Base-by-base conservation (phyloP, 164 flowering plant species). In the Santalum album region DNA sequence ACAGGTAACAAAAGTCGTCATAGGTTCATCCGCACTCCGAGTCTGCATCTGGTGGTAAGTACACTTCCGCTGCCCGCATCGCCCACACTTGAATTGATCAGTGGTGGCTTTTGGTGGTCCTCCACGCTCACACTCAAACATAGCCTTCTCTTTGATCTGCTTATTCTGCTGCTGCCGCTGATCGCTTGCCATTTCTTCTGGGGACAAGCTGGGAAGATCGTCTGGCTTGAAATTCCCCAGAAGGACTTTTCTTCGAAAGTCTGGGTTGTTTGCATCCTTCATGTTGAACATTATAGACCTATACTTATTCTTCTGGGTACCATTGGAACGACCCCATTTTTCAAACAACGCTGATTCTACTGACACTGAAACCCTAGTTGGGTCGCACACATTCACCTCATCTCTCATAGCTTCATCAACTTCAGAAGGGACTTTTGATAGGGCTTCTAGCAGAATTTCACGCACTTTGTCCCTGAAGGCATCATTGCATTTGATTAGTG, bases 31-130 rank as follows among this genome's bases (percentile, higher is more conserved):
- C 3, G 47, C 47, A 14, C 47, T 43, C 19, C 47, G 49, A 23
- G 49, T 46, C 49, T 46, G 49, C 49, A 46, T 46, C 49, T 46
- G 49, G 14, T 12, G 12, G 49, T 46, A 46, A 23, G 49, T 46
- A 15, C 22, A 10, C 49, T 46, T 46, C 11, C 21, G 49, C 12
- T 46, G 49, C 24, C 21, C 49, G 22, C 47, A 43, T 6, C 47
- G 47, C 7, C 7, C 5, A 14, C 47, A 43, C 14, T 3, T 4
- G 15, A 46, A 46, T 15, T 46, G 49, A 23, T 46, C 49, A 3
- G 21, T 46, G 10, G 49, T 46, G 49, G 49, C 49, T 15, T 46
- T 18, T 19, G 49, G 22, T 23, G 2, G 22, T 9, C 49, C 49
- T 19, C 49, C 49, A 7, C 19, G 49, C 25, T 46, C 49, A 15